phyloP scores from a whole-genome alignment of 2,329 filamentous ascomycete species.

The Cryoendolithus antarcticus region DNA sequence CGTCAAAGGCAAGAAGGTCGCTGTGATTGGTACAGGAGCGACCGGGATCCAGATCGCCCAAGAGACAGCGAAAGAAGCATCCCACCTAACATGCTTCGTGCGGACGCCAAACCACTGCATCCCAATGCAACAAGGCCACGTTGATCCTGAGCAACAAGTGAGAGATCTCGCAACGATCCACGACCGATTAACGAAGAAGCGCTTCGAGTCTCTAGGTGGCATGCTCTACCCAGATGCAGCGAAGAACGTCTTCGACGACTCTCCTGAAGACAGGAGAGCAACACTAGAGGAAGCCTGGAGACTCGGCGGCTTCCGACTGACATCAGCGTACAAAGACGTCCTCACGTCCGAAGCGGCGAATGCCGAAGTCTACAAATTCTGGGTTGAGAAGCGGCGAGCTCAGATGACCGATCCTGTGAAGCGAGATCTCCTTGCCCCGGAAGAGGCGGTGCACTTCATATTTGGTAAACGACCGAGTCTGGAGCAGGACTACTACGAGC shows the following conservation, averaged over 20 bases:
- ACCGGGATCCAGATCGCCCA: constrained; percentile 30
- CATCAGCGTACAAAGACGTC: constrained; percentile 26
- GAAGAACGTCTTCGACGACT: constrained; percentile 37
- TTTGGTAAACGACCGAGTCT: constrained; percentile 32
- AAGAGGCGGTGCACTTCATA: constrained; percentile 29
- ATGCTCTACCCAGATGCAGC: constrained; percentile 43
- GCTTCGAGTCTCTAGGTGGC: constrained; percentile 33
- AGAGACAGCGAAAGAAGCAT: constrained; percentile 18
- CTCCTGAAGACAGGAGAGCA: constrained; percentile 27
- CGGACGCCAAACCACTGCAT: constrained; percentile 53
- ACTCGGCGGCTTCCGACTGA: constrained; percentile 21
- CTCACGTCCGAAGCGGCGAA: constrained; percentile 26
- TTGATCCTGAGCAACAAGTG: constrained; percentile 41
- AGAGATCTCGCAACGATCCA: constrained; percentile 30
- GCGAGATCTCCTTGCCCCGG: constrained; percentile 31
- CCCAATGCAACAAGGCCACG: constrained; percentile 42
- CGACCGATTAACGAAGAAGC: constrained; percentile 32
- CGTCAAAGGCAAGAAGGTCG: constrained; percentile 27
- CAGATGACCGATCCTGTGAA: constrained; percentile 32
- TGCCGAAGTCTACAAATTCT: constrained; percentile 32
- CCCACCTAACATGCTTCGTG: constrained; percentile 46
- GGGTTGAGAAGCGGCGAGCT: constrained; percentile 31
- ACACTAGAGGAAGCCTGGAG: constrained; percentile 31
- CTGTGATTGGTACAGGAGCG: constrained; percentile 31
- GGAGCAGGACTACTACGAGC: constrained; percentile 37